These are phyloP conservation scores for Euphorbia celastroides DNA, from an alignment of 441 rosid genomes.

Conservation along the genomic window DNA sequence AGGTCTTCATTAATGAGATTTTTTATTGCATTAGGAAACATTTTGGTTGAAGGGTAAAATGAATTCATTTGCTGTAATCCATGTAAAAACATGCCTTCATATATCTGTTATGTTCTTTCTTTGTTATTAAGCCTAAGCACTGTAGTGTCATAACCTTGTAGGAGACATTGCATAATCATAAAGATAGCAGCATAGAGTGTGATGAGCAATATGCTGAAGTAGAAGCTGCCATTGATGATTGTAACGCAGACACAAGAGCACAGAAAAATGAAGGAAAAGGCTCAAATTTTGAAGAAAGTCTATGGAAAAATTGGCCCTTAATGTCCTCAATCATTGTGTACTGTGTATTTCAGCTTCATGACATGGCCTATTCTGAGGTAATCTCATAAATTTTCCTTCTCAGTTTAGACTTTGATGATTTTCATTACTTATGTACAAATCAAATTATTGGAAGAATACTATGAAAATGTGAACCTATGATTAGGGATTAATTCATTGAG, in stretches of 20 bases:
- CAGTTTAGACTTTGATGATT: neutral
- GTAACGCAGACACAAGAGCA: conserved; percentile 12
- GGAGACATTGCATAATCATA: conserved; percentile 47
- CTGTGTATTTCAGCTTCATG: conserved; percentile 53
- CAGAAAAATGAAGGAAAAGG: conserved; percentile 10
- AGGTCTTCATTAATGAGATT: neutral
- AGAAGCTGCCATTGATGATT: conserved; percentile 13
- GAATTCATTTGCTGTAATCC: neutral
- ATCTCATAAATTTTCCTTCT: neutral
- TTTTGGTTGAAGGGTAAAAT: neutral
- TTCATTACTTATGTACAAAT: neutral
- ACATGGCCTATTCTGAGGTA: conserved; percentile 62
- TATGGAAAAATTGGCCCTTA: conserved; percentile 45
- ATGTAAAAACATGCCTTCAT: neutral
- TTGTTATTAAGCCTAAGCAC: neutral
- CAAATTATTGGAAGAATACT: neutral
- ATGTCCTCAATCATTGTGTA: conserved; percentile 43
- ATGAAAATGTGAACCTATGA: neutral
- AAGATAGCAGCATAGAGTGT: conserved; percentile 12
- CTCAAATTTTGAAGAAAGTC: conserved; percentile 23
- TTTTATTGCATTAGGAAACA: neutral
- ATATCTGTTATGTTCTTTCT: neutral
- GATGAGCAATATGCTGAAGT: conserved; percentile 18
- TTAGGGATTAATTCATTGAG: neutral
- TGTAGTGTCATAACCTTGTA: conserved; percentile 15